phyloP scores from a whole-genome alignment of 495 filamentous ascomycete species.

The Tuber aestivum region DNA sequence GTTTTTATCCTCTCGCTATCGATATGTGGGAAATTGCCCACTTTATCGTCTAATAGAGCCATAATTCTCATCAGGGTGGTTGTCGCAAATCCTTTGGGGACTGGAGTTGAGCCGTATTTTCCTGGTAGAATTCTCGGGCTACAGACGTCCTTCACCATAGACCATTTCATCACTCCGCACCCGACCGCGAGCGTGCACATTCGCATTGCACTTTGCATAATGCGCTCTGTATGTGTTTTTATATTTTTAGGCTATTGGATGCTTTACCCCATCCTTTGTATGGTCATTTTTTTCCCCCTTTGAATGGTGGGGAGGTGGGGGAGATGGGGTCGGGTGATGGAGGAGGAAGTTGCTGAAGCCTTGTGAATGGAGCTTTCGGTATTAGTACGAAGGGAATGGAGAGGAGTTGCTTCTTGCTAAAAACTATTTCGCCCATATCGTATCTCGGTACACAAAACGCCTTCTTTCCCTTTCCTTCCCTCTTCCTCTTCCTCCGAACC shows the following conservation, averaged over 20 bases:
- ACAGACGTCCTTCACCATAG: neutral
- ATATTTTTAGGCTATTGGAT: neutral
- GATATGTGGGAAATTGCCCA: too few relatives aligned
- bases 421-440: neutral
- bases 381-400: neutral
- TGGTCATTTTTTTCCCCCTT: slow-evolving; percentile 1
- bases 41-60: neutral
- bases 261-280: neutral
- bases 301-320: neutral
- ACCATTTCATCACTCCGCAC: neutral
- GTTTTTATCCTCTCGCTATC: too few relatives aligned
- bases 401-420: neutral
- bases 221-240: neutral
- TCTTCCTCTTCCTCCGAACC: neutral
- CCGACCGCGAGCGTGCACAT: neutral
- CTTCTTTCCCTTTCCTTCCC: neutral
- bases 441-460: neutral
- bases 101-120: neutral
- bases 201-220: neutral
- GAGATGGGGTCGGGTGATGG: neutral
- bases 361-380: neutral
- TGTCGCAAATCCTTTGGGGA: neutral
- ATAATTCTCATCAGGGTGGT: neutral
- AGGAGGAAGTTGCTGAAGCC: neutral
- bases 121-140: too few relatives aligned